A percentile compares a stretch with the other conserved stretches of the same genome.
Conservation (phyloP, 371 early-diverging fungal genomes). For the Coemansia sp. region DNA sequence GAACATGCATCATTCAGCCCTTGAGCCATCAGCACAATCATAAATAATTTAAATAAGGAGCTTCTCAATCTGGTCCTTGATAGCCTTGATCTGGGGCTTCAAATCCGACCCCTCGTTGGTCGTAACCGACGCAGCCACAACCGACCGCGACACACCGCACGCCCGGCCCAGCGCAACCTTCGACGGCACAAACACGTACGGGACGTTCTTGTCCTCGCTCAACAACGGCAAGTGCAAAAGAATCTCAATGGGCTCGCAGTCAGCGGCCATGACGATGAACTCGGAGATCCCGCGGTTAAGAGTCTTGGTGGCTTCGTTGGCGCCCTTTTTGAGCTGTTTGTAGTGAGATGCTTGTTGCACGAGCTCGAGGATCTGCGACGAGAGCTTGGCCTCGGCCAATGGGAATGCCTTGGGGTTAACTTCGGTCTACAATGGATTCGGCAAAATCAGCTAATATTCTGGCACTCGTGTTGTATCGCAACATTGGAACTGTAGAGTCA, state of each 20-base stretch:
- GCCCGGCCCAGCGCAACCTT: conserved; percentile 98
- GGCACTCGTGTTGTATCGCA: too few relatives aligned
- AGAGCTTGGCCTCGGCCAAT: conserved; percentile 87
- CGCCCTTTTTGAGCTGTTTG: conserved; percentile 99
- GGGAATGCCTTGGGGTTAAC: conserved; percentile 74
- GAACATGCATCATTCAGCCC: conserved; percentile 37
- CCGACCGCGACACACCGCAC: conserved; percentile 95
- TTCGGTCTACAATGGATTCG: conserved; percentile 9
- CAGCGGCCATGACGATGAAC: conserved; percentile 98
- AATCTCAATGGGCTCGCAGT: conserved; percentile 97
- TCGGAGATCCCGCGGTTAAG: conserved; percentile 99
- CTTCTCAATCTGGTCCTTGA: conserved; percentile 89
- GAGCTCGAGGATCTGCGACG: conserved; percentile 92
- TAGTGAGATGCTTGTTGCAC: conserved; percentile 97
- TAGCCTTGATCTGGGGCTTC: conserved; percentile 84
- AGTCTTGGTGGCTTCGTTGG: conserved; percentile 99
- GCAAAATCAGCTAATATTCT: too few relatives aligned
- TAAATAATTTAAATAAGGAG: conserved; percentile 44
- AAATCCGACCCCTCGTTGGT: conserved; percentile 96
- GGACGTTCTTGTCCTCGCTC: conserved; percentile 99
- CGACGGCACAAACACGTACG: conserved; percentile 96
- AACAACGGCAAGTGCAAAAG: conserved; percentile 95
- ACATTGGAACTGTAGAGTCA: background rate
- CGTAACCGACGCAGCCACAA: conserved; percentile 91
- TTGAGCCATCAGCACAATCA: conserved; percentile 39